Conservation (phyloP, 176 grass and related monocot species). For the Coix lacrymajobi region DNA sequence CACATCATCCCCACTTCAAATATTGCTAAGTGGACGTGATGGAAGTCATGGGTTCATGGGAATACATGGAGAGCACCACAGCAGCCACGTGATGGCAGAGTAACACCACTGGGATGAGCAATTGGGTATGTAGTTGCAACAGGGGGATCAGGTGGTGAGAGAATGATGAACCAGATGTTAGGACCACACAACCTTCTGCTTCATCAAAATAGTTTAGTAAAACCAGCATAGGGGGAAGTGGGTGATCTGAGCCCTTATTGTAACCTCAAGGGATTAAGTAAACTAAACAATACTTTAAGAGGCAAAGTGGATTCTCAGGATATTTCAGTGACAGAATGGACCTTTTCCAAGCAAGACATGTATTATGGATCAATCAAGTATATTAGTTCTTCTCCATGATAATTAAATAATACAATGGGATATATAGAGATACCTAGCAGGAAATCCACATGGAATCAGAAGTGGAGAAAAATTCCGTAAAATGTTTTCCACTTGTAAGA, state of each 20-base stretch:
- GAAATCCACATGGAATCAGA: not conserved
- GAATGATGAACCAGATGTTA: not conserved
- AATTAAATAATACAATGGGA: not conserved
- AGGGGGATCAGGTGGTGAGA: not conserved
- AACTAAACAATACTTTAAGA: not conserved
- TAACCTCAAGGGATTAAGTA: not conserved
- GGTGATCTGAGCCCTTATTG: not conserved
- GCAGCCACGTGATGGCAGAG: not conserved
- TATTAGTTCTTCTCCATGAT: not conserved
- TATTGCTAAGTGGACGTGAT: too few relatives aligned
- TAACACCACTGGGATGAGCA: not conserved
- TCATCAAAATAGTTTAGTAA: not conserved
- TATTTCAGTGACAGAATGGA: not conserved
- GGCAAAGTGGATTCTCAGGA: not conserved
- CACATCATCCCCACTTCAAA: not conserved
- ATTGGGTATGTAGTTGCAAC: not conserved
- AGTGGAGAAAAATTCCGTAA: not conserved
- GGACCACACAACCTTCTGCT: not conserved
- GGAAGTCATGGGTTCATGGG: not conserved
- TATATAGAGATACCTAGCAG: slow-evolving; percentile 2
- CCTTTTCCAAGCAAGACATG: not conserved
- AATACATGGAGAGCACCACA: not conserved
- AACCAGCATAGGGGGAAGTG: not conserved
- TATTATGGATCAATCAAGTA: not conserved
- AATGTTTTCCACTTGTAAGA: not conserved